Conservation (phyloP, 768 basidiomycete genomes). For the Tricholoma saponaceum region DNA sequence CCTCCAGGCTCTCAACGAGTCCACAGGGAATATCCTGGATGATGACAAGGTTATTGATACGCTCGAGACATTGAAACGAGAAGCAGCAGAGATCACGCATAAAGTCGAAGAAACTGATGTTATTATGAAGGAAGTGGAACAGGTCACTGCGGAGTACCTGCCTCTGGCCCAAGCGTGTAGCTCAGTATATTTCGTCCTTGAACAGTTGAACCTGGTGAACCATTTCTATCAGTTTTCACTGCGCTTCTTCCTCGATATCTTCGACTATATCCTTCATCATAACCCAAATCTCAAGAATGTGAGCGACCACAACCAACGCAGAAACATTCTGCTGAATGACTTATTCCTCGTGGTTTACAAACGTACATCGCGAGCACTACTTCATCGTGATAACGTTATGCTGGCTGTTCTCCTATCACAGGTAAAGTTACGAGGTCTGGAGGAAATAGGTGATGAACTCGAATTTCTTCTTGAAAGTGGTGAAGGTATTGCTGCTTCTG, state of each 20-base stretch:
- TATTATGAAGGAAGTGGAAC: conserved; percentile 94
- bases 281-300: conserved; percentile 87
- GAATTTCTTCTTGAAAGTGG: conserved; percentile 92
- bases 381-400: conserved; percentile 88
- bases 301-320: conserved; percentile 66
- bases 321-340: conserved; percentile 79
- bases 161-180: conserved; percentile 96
- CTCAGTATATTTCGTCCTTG: conserved; percentile 93
- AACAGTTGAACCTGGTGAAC: conserved; percentile 89
- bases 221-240: conserved; percentile 99
- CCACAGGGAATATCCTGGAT: conserved; percentile 93
- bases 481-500: conserved; percentile 47
- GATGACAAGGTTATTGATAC: conserved; percentile 99
- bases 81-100: conserved; percentile 92
- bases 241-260: conserved; percentile 97
- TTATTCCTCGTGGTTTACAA: conserved; percentile 87
- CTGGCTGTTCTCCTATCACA: conserved; percentile 88
- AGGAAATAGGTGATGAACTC: conserved; percentile 79
- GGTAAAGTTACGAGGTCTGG: conserved; percentile 76
- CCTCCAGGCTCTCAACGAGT: conserved; percentile 94
- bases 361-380: conserved; percentile 84
- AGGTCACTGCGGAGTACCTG: conserved; percentile 91
- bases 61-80: conserved; percentile 90
- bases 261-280: conserved; percentile 89
- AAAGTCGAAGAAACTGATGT: conserved; percentile 97